These are phyloP conservation scores for Fusarium liriodendri DNA, from an alignment of 2,329 filamentous ascomycete genomes.

Conservation along the genomic window DNA sequence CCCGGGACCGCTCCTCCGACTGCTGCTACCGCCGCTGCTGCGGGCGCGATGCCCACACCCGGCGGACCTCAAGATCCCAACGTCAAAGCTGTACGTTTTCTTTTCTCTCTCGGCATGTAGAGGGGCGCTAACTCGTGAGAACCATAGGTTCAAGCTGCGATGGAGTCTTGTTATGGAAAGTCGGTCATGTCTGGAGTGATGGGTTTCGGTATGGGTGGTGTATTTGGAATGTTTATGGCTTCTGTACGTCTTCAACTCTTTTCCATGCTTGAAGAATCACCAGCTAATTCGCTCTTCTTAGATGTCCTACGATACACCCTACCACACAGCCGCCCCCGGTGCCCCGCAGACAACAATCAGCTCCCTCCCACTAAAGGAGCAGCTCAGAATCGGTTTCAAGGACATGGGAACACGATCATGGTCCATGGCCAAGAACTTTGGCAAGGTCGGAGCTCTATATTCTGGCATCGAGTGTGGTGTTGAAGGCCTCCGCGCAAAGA, in stretches of 20 bases:
- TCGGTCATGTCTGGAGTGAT: constrained; percentile 90
- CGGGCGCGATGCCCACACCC: constrained; percentile 36
- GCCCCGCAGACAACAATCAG: constrained; percentile 55
- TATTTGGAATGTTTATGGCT: constrained; percentile 98
- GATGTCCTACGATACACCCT: constrained; percentile 99
- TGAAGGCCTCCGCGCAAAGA: constrained; percentile 91
- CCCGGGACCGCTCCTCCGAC: constrained; percentile 46
- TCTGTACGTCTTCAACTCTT: constrained; percentile 71
- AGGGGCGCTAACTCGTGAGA: constrained; percentile 10
- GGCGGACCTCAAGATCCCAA: constrained; percentile 61
- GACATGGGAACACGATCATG: constrained; percentile 92
- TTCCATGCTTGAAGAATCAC: background rate
- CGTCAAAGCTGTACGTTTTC: constrained; percentile 59
- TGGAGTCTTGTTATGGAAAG: constrained; percentile 94
- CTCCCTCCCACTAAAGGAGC: constrained; percentile 83
- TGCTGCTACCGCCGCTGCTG: constrained; percentile 26
- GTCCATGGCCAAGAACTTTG: constrained; percentile 93
- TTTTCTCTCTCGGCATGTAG: background rate
- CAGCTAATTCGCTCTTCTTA: constrained; percentile 50
- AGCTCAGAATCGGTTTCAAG: constrained; percentile 86
- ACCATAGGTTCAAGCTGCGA: constrained; percentile 79
- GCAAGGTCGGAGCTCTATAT: constrained; percentile 91
- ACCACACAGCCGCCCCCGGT: constrained; percentile 64
- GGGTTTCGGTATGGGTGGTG: constrained; percentile 92
- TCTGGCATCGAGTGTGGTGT: constrained; percentile 95